phyloP scores from a whole-genome alignment of 179 eudicot species.

The Silene noctiflora region DNA sequence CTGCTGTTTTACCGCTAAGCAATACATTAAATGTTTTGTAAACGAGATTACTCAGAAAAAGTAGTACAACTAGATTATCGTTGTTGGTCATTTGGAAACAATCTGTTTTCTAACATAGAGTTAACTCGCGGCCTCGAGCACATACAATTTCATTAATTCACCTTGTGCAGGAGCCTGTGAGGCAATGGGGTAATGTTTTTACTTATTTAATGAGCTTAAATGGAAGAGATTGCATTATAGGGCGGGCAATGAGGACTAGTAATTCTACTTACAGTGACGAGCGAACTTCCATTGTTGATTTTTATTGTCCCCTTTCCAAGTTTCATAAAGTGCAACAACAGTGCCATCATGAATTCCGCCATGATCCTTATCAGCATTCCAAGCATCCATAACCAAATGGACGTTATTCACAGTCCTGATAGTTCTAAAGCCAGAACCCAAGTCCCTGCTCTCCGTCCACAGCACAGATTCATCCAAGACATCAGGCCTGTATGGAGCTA shows the following conservation, averaged over 20 bases:
- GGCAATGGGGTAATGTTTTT: background rate
- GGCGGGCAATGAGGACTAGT: background rate
- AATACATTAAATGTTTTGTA: background rate
- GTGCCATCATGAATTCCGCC: constrained; percentile 87
- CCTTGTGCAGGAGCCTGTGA: too few relatives aligned
- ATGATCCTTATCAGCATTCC: constrained; percentile 65
- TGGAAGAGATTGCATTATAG: too few relatives aligned
- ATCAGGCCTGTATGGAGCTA: constrained; percentile 50
- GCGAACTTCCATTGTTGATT: constrained; percentile 78
- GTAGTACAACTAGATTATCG: background rate
- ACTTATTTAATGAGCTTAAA: too few relatives aligned
- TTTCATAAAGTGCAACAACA: constrained; percentile 60
- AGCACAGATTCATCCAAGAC: constrained; percentile 59
- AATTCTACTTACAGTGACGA: constrained; percentile 46
- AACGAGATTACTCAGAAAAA: background rate
- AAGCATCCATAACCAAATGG: constrained; percentile 67
- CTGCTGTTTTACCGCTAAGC: background rate
- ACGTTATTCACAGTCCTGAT: constrained; percentile 76
- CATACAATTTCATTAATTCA: too few relatives aligned
- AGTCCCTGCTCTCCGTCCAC: constrained; percentile 79
- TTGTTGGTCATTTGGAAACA: too few relatives aligned
- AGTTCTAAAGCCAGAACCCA: constrained; percentile 61
- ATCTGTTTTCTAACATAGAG: too few relatives aligned
- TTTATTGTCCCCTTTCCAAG: constrained; percentile 73
- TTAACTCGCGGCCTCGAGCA: too few relatives aligned